phyloP scores from a whole-genome alignment of 352 stramenopile genomes.

The Phytophthora citrophthora region DNA sequence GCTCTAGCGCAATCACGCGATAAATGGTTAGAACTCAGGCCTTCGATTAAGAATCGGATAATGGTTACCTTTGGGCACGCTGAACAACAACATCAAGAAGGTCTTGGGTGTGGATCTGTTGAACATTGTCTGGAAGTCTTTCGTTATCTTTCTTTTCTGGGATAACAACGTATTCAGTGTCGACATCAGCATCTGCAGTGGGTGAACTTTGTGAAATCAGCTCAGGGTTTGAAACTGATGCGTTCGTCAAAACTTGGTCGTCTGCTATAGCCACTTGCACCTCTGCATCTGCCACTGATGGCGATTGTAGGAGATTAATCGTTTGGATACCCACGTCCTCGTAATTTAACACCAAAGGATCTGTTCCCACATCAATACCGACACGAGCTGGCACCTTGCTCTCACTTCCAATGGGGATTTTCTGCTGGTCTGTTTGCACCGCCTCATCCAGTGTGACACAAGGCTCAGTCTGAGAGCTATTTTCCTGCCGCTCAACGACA shows the following conservation, averaged over 20 bases:
- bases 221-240: not conserved
- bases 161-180: not conserved
- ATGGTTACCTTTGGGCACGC: conserved; percentile 46
- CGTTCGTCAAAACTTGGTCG: not conserved
- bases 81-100: conserved; percentile 29
- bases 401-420: not conserved
- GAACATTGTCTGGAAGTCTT: conserved; percentile 31
- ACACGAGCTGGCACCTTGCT: not conserved
- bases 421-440: conserved; percentile 27
- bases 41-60: not conserved
- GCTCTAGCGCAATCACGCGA: conserved; percentile 7
- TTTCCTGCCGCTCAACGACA: conserved; percentile 8
- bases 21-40: no score
- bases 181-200: not conserved
- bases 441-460: not conserved
- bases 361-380: conserved; percentile 28
- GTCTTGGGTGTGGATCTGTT: conserved; percentile 35
- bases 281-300: conserved; percentile 13
- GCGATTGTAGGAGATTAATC: conserved; percentile 4
- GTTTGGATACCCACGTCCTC: conserved; percentile 30
- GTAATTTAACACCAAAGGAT: conserved; percentile 18
- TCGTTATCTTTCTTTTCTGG: conserved; percentile 3
- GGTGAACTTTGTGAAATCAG: conserved; percentile 1
- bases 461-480: conserved; percentile 22
- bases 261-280: conserved; percentile 3